Evolutionary conservation across 2,329 filamentous ascomycete genomes (phyloP).

Genomic region (Neonectria ditissima): DNA sequence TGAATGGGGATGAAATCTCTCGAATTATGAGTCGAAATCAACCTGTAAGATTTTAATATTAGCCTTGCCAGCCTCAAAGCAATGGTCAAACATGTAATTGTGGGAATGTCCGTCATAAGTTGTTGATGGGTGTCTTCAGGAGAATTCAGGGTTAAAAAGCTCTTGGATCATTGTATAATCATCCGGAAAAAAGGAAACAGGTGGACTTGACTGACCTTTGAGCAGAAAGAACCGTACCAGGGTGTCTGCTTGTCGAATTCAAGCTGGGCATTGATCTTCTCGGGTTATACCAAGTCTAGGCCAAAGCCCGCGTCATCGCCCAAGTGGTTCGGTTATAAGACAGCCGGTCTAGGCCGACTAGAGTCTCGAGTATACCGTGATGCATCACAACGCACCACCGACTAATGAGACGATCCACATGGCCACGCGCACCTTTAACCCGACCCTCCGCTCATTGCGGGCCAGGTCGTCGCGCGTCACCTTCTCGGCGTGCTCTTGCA

Average conservation of each 20-base stretch:
- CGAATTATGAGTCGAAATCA: conserved; percentile 16
- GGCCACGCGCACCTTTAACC: conserved; percentile 84
- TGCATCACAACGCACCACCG: conserved; percentile 82
- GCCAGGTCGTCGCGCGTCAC: conserved; percentile 84
- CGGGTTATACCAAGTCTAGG: conserved; percentile 4
- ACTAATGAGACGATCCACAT: conserved; percentile 94
- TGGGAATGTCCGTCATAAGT: conserved; percentile 63
- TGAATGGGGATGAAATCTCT: not conserved
- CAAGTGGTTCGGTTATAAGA: conserved; percentile 13
- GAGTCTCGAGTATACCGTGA: conserved; percentile 14
- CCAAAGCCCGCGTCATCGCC: conserved; percentile 5
- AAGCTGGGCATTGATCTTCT: conserved; percentile 27
- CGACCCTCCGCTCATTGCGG: conserved; percentile 83
- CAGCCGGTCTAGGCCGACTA: conserved; percentile 33
- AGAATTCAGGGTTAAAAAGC: conserved; percentile 76
- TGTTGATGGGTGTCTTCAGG: conserved; percentile 71
- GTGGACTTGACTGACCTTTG: conserved; percentile 58
- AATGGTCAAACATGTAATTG: conserved; percentile 35
- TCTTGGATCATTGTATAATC: conserved; percentile 70
- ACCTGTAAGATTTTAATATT: conserved; percentile 45
- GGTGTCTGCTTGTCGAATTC: not conserved
- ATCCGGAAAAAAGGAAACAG: conserved; percentile 51
- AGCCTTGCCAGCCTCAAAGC: conserved; percentile 53
- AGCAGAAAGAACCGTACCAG: not conserved
- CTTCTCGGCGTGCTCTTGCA: conserved; percentile 78